Evolutionary conservation across 106 monocot genomes (phyloP).

Genomic region (Alisma plantagoaquatica): DNA sequence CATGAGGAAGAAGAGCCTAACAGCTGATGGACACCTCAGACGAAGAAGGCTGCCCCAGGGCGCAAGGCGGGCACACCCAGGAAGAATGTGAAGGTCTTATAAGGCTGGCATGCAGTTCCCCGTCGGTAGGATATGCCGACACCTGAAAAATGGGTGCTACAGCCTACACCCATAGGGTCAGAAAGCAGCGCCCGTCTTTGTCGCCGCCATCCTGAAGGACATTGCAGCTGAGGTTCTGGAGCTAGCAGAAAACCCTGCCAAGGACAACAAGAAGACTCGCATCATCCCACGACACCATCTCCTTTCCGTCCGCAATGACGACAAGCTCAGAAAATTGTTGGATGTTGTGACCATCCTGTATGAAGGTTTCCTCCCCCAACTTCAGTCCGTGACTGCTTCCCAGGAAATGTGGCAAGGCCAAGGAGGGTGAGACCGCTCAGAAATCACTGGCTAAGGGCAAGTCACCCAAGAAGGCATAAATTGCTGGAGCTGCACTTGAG

Average conservation of each 20-base stretch:
- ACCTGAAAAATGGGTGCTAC: too few relatives aligned
- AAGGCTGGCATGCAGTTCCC: too few relatives aligned
- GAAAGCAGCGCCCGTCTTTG: neutral
- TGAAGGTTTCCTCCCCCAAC: constrained; percentile 43
- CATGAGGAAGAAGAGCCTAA: too few relatives aligned
- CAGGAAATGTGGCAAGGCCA: neutral
- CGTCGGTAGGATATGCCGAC: too few relatives aligned
- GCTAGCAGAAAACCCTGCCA: constrained; percentile 19
- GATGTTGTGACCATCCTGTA: constrained; percentile 27
- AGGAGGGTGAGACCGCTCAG: too few relatives aligned
- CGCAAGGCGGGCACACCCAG: too few relatives aligned
- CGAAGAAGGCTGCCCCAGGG: too few relatives aligned
- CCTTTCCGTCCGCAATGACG: constrained; percentile 26
- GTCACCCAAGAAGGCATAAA: neutral
- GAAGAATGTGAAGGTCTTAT: too few relatives aligned
- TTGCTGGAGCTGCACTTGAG: too few relatives aligned
- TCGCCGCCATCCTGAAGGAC: constrained; percentile 3
- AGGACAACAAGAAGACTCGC: constrained; percentile 25
- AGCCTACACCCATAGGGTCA: too few relatives aligned
- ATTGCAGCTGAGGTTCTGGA: constrained; percentile 20
- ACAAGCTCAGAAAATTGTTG: constrained; percentile 24
- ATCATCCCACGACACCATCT: constrained; percentile 15
- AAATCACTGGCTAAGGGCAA: too few relatives aligned
- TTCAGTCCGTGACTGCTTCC: constrained; percentile 2
- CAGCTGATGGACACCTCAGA: too few relatives aligned